Evolutionary conservation across 495 filamentous ascomycete genomes (phyloP).

Genomic region (Podospora pseudopauciseta): DNA sequence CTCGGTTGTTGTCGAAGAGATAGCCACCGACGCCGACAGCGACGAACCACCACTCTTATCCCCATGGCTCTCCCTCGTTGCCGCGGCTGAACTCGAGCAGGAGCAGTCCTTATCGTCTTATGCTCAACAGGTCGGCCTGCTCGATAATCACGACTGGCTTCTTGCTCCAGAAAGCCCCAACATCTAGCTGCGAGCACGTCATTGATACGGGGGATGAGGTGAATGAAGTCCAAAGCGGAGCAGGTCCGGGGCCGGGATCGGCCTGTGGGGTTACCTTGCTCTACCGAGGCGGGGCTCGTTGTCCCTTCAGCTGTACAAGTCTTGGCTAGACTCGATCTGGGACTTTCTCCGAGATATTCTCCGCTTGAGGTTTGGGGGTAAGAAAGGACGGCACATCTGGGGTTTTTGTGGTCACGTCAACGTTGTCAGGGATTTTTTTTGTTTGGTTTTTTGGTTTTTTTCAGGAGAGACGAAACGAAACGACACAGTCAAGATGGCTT

Average conservation of each 20-base stretch:
- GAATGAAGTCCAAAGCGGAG: neutral
- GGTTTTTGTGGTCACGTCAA: too few species aligned
- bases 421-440: too few species aligned
- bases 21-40: constrained; percentile 2
- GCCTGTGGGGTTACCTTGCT: neutral
- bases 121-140: constrained; percentile 4
- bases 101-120: constrained; percentile 2
- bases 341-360: constrained; percentile 21
- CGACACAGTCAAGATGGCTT: constrained; percentile 23
- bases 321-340: constrained; percentile 1
- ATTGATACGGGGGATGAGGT: neutral
- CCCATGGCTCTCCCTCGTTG: constrained; percentile 22
- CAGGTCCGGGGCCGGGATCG: neutral
- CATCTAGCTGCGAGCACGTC: constrained; percentile 10
- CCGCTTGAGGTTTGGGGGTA: constrained; percentile 4
- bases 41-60: neutral
- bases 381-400: too few species aligned
- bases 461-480: too few species aligned
- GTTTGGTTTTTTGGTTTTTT: too few species aligned
- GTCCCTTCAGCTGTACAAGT: neutral
- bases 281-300: neutral
- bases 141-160: constrained; percentile 13
- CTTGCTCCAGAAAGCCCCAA: constrained; percentile 9
- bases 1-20: constrained; percentile 14
- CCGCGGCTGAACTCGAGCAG: constrained; percentile 19